Base-by-base conservation (phyloP, 1,284 basidiomycete genomes). In the Cerioporus squamosus region DNA sequence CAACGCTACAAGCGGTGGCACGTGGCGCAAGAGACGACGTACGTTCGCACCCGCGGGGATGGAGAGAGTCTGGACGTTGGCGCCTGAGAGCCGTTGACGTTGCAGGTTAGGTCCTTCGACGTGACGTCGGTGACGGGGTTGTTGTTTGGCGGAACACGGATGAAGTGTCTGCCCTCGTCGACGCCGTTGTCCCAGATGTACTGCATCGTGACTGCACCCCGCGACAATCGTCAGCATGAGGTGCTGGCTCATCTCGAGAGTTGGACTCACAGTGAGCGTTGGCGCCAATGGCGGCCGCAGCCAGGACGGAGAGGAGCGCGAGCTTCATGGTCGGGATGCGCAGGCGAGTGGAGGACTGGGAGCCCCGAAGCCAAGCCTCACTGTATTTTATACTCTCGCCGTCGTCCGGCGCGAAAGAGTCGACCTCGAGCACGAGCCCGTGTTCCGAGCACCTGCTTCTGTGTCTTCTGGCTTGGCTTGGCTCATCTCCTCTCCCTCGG, bases 121-220 rank as follows among this genome's bases (percentile, higher is more conserved):
- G 77, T 81, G 14, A 83, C 79, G 51, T 82, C 81, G 36, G 78
- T 81, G 47, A 83, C 81, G 12, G 81, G 81, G 65, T 80, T 81
- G 72, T 83, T 83, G 70, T 66, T 81, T 10, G 81, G 79, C n/a
- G 79, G 74, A n/a, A 81, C 66, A 57, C 80, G 79, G 50, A 81
- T 67, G 66, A 73, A 75, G 29, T 64, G 75, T 69, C 81, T 81
- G 3, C 81, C 81, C 64, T 81, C 67, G 64, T 82, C 81, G 31
- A 68, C 59, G 18, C 79, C 79, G 61, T 81, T 78, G 56, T 73
- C 65, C 80, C 80, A 82, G 57, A 82, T 69, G 63, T 81, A 83
- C 59, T 83, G 81, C 75, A 82, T 73, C 15, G 81, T 82, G 65
- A 81, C 77, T 79, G 46, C 14, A 31, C 22, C 6, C 38, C 18